Base-by-base conservation (phyloP, 805 yeast genomes). In the Torulaspora maleeae region DNA sequence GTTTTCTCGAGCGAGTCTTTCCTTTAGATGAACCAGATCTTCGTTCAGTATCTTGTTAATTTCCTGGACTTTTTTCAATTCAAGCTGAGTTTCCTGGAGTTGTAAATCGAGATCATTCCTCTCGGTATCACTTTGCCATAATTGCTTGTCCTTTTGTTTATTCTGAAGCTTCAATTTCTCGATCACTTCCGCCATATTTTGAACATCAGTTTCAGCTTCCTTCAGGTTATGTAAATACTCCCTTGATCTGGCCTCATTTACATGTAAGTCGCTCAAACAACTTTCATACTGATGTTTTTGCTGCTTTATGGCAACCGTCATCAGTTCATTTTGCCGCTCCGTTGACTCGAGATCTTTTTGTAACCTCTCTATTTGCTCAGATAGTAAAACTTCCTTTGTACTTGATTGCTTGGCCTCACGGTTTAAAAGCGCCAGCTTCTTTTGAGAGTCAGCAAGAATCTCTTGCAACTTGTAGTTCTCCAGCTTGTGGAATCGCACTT, bases 231-330 rank as follows among this genome's bases (percentile, higher is more conserved):
- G 70, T 47, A 74, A 67, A 28, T 77, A 64, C 54, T 83, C 86
- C 15, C 64, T 59, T 42, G 79, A 64, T 49, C 86, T 87, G 39
- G 81, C 73, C 59, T 90, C 96, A 2, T 93, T 90, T 40, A 78
- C 75, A 56, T 88, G 95, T 20, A 89, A 70, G 56, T 86, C 85
- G 46, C 73, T 72, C 54, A 75, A 79, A 60, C 86, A 84, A 49
- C 82, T 84, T 28, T 86, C 90, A 27, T 95, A 80, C 49, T 95
- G 76, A 13, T 71, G 65, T 58, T 80, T 83, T 64, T 85, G 88
- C 27, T 83, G 68, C 30, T 77, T 78, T 16, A 83, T 67, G 25
- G 77, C 74, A 30, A 75, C 72, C 1, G 71, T 60, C 25, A 87
- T 66, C 25, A 86, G 82, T 1, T 60, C 56, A 52, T 79, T 81